Evolutionary conservation across 176 grass and related monocot genomes (phyloP).

Genomic region (Oryza glaberrima): DNA sequence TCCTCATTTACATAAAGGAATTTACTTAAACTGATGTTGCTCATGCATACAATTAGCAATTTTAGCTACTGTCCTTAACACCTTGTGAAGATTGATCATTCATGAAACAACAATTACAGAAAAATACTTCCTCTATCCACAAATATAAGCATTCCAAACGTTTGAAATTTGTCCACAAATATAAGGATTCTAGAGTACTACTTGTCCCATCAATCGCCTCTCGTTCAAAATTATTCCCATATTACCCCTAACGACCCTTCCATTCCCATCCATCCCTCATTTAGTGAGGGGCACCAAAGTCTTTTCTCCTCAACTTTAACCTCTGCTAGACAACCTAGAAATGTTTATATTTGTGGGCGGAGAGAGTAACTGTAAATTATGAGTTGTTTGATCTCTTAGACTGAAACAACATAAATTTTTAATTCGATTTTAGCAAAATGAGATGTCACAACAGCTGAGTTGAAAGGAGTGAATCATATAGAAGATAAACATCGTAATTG

Average conservation of each 20-base stretch:
- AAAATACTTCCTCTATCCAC: too few relatives aligned
- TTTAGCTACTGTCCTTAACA: constrained; percentile 19
- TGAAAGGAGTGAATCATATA: neutral
- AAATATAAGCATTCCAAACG: too few relatives aligned
- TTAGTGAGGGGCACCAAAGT: too few relatives aligned
- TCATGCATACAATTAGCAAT: constrained; percentile 6
- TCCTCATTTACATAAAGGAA: constrained; percentile 5
- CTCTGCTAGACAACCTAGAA: too few relatives aligned
- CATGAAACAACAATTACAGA: neutral
- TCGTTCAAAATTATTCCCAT: too few relatives aligned
- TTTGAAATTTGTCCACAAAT: too few relatives aligned
- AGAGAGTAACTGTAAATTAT: neutral
- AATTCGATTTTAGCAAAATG: neutral
- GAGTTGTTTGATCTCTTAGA: neutral
- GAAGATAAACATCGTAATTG: neutral
- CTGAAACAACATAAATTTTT: neutral
- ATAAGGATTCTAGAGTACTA: too few relatives aligned
- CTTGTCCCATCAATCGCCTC: too few relatives aligned
- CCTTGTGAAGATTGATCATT: neutral
- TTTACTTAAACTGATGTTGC: constrained; percentile 11
- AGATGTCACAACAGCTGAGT: neutral
- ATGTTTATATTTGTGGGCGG: too few relatives aligned
- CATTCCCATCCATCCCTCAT: too few relatives aligned
- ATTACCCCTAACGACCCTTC: too few relatives aligned
- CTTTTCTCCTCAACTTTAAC: too few relatives aligned